phyloP scores from a whole-genome alignment of 257 asterid genomes.

The Ligustrum vulgare region DNA sequence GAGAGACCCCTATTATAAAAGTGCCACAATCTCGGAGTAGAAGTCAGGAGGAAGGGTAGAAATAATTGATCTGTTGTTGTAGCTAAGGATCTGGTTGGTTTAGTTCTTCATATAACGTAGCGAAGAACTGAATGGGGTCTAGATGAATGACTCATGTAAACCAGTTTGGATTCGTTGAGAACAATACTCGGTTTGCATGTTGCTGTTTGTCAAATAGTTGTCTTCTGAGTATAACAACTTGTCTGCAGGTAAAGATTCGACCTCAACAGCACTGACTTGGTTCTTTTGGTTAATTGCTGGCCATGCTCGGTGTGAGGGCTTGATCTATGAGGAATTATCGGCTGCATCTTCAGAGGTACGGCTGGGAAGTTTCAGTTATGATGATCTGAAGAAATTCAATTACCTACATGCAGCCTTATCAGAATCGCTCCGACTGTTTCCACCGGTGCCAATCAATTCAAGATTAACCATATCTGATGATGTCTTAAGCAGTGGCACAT shows the following conservation, averaged over 20 bases:
- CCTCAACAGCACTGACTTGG: constrained; percentile 46
- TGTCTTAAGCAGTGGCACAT: constrained; percentile 26
- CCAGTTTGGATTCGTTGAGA: neutral
- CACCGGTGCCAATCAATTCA: constrained; percentile 44
- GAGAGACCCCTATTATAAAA: neutral
- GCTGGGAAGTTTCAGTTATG: constrained; percentile 28
- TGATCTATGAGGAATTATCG: constrained; percentile 28
- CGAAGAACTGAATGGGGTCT: neutral
- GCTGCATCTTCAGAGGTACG: constrained; percentile 4
- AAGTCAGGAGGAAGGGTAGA: neutral
- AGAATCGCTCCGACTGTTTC: constrained; percentile 41
- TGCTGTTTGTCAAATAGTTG: neutral
- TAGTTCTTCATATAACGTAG: neutral
- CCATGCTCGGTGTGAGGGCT: constrained; percentile 29
- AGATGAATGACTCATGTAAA: neutral
- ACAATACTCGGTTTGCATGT: neutral
- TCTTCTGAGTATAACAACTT: neutral
- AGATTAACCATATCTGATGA: constrained; percentile 31
- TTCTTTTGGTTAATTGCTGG: constrained; percentile 46
- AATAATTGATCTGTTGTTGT: neutral
- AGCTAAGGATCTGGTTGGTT: neutral
- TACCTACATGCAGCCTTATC: constrained; percentile 41
- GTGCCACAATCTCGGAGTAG: no score
- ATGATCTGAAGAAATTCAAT: constrained; percentile 34
- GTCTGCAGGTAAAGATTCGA: constrained; percentile 38